phyloP scores from a whole-genome alignment of 805 yeast species.

The Spathaspora boniae region DNA sequence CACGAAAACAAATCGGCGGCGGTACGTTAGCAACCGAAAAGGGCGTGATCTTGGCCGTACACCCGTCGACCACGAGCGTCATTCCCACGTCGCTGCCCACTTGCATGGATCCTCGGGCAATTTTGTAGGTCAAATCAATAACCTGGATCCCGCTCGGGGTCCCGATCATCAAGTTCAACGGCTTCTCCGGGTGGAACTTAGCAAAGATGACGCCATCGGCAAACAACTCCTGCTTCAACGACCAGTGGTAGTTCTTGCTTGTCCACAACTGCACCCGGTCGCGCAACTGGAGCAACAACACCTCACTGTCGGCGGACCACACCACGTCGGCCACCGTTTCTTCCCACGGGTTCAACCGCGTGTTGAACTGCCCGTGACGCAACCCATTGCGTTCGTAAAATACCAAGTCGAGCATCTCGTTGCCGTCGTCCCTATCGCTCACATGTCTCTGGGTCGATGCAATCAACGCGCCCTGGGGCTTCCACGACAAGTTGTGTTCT shows the following conservation, averaged over 20 bases:
- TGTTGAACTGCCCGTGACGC: conserved; percentile 79
- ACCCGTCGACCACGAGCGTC: conserved; percentile 78
- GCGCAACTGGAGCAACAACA: conserved; percentile 63
- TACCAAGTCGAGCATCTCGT: conserved; percentile 49
- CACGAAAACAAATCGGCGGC: conserved; percentile 84
- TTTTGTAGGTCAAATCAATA: conserved; percentile 62
- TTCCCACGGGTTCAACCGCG: conserved; percentile 51
- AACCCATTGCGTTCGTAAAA: conserved; percentile 94
- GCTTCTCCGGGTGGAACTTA: conserved; percentile 89
- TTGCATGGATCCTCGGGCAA: conserved; percentile 64
- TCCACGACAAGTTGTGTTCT: conserved; percentile 77
- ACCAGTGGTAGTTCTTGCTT: conserved; percentile 93
- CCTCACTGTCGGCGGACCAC: conserved; percentile 83
- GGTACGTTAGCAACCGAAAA: conserved; percentile 84
- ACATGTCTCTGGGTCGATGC: conserved; percentile 72
- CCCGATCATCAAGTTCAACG: conserved; percentile 68
- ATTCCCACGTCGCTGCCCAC: conserved; percentile 75
- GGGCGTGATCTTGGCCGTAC: conserved; percentile 70
- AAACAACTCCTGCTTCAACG: conserved; percentile 74
- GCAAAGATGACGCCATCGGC: conserved; percentile 36
- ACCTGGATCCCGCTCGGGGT: conserved; percentile 49
- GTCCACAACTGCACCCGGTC: conserved; percentile 85
- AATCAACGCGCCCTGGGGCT: conserved; percentile 84
- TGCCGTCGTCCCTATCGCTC: conserved; percentile 53
- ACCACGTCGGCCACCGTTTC: conserved; percentile 49